These are phyloP conservation scores for Talaromyces sp. DNA, from an alignment of 2,329 filamentous ascomycete genomes.

Conservation along the genomic window DNA sequence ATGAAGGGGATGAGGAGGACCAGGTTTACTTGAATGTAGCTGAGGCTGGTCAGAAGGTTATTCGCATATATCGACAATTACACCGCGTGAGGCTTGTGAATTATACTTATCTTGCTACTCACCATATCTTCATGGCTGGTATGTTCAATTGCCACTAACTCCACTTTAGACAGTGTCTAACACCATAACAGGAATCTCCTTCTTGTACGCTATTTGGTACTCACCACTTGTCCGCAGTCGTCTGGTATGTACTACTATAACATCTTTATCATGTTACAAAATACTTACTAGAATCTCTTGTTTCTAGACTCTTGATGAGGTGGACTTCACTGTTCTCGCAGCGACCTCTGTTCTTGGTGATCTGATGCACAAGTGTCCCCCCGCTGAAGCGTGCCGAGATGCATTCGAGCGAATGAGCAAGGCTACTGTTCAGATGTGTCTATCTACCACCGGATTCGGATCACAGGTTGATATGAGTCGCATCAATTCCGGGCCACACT, in stretches of 20 bases:
- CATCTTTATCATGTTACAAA: not conserved
- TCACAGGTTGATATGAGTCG: conserved; percentile 38
- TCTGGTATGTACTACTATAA: conserved; percentile 63
- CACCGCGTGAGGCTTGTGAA: conserved; percentile 89
- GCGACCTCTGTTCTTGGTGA: conserved; percentile 91
- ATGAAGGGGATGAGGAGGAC: conserved; percentile 73
- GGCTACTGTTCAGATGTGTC: conserved; percentile 92
- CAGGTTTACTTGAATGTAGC: conserved; percentile 92
- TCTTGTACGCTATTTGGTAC: conserved; percentile 97
- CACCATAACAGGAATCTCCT: conserved; percentile 68
- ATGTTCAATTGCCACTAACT: conserved; percentile 38
- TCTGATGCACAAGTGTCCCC: conserved; percentile 90
- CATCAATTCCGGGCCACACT: conserved; percentile 21
- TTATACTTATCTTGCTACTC: conserved; percentile 92
- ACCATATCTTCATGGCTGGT: conserved; percentile 96
- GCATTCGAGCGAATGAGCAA: conserved; percentile 95
- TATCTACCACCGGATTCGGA: conserved; percentile 82
- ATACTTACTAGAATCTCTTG: conserved; percentile 10
- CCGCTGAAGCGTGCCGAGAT: conserved; percentile 90
- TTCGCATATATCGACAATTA: conserved; percentile 86
- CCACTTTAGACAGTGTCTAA: conserved; percentile 5
- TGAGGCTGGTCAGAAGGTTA: conserved; percentile 88
- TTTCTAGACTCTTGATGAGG: conserved; percentile 77
- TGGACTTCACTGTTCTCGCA: conserved; percentile 94
- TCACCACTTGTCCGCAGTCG: conserved; percentile 84